phyloP scores from a whole-genome alignment of 441 rosid species.

The Metrosideros polymorpha region DNA sequence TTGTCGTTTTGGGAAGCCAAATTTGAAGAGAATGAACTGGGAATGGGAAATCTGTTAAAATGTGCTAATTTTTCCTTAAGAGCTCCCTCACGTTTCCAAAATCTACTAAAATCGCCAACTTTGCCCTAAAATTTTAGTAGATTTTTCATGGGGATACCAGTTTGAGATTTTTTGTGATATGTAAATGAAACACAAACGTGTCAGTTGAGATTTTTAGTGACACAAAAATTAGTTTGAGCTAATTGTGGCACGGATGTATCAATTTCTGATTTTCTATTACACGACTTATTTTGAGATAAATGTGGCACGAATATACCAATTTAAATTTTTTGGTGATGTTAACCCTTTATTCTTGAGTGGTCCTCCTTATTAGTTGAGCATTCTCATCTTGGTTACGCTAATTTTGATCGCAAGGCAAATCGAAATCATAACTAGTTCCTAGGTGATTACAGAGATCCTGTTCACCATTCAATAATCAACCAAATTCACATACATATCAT shows the following conservation, averaged over 20 bases:
- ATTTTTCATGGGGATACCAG: no score
- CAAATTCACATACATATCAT: not conserved
- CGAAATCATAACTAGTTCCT: not conserved
- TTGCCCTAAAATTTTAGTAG: not conserved
- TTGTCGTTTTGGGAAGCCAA: not conserved
- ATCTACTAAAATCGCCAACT: not conserved
- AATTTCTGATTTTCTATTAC: not conserved
- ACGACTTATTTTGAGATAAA: not conserved
- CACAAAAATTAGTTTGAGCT: not conserved
- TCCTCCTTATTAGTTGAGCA: not conserved
- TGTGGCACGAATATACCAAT: not conserved
- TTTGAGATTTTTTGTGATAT: not conserved
- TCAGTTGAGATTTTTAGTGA: not conserved
- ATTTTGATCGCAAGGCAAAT: not conserved
- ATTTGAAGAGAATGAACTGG: not conserved
- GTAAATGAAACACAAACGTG: not conserved
- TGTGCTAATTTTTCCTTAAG: not conserved
- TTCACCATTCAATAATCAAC: not conserved
- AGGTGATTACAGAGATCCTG: not conserved
- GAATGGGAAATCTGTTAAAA: not conserved
- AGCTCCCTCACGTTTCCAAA: not conserved
- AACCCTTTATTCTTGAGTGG: not conserved
- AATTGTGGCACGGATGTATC: not conserved
- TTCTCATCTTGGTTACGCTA: not conserved
- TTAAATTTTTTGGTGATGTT: not conserved